Base-by-base conservation (phyloP, 23 red algal genomes). In the Gracilariopsis chorda region DNA sequence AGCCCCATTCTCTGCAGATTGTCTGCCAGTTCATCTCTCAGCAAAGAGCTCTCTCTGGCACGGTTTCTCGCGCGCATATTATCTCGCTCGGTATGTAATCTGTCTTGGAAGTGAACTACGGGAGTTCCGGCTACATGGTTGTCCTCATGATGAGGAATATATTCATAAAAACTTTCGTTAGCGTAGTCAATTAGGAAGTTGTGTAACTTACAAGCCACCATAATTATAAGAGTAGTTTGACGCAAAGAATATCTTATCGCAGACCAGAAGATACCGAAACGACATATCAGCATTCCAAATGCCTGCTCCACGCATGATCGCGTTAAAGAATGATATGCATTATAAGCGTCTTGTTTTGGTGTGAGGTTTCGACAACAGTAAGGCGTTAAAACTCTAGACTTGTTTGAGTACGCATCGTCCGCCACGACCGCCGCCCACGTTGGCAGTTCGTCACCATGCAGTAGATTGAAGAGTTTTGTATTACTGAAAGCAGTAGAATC, bases 231-330 rank as follows among this genome's bases (percentile, higher is more conserved):
- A 71, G 62, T 71, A 4, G n/a, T 17, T 34, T 51, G 48, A 7
- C 23, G 21, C 45, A 73, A 12, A n/a, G 48, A 2, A 73, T 55
- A 75, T 67, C 67, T 0, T 10, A 74, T 33, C 10, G 82, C 30
- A 5, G 82, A 74, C 82, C 49, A 72, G 30, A 87, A 75, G 12
- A 73, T 87, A 20, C 43, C 82, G 44, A 87, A 87, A n/a, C 62
- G 62, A 51, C 53, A 87, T 13, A 87, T 32, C 48, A 27, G 49
- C 58, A 87, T 87, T 46, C 82, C 82, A 40, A 75, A 87, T 0
- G 82, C 62, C 47, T 87, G 40, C 62, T 87, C 63, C 25, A 52
- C 35, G 40, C 19, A 0, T 58, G 35, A 51, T 48, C 7, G 0
- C 47, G 0, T 51, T 19, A 61, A 73, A 19, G 59, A 73, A 42